Evolutionary conservation across 257 asterid genomes (phyloP), one percentile per base, ranked within the genome.

Genomic region (Avicennia marina): DNA sequence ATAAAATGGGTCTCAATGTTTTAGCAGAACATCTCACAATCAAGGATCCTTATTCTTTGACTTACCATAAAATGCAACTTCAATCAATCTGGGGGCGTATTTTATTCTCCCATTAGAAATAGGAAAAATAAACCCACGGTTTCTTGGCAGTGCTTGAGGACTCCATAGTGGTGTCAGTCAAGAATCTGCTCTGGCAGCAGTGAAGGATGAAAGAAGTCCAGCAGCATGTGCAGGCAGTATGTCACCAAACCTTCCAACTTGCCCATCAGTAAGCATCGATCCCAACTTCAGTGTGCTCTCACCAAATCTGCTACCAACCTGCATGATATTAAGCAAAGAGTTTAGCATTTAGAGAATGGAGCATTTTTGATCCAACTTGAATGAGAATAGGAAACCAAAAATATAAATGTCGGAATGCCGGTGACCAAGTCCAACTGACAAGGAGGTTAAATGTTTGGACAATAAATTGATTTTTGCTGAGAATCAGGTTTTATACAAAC

Each of bases 281-380:
- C 98, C 95, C 78, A 90, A 81, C 72, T 85, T 77, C 48, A 90
- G 67, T 39, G 95, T 89, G 90, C 96, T 81, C 79, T 89, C 98
- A 21, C 98, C 98, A 74, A 93, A 93, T 75, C 91, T 83, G 82
- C 98, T 93, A 63, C 98, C 98, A 58, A 75, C 98, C 98, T 91
- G 81, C 47, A 58, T n/a, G 56, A 65, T 45, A 52, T 48, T 53
- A 56, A 44, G 41, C 43, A 40, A 60, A 56, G 7, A 29, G 33
- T 29, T 40, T 50, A n/a, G n/a, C n/a, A n/a, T n/a, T n/a, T n/a
- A n/a, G n/a, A n/a, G n/a, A n/a, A n/a, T n/a, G n/a, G n/a, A n/a
- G n/a, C n/a, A n/a, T n/a, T n/a, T n/a, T n/a, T n/a, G n/a, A n/a
- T n/a, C n/a, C n/a, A n/a, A n/a, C n/a, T n/a, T n/a, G n/a, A n/a